Base-by-base conservation (phyloP, 345 rosid genomes). In the Euclidium syriacum region DNA sequence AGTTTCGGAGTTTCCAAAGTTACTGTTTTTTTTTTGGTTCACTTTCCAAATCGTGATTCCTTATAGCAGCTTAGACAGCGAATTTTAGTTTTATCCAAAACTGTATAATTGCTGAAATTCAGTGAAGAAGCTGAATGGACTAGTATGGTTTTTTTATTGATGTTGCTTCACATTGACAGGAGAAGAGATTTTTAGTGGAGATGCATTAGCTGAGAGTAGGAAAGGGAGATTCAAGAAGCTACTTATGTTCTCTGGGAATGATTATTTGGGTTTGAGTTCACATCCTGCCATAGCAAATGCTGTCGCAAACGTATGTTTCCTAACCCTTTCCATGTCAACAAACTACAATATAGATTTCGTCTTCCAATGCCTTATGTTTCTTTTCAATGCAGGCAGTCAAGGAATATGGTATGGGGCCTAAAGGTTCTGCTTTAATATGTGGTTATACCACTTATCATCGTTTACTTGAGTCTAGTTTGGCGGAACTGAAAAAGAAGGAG, bases 391-490 rank as follows among this genome's bases (percentile, higher is more conserved):
- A 91, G 98, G 98, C 95, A 62, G 88, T 84, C 7, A 80, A 22
- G 55, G 86, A 87, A 39, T 78, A 82, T 78, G 99, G 99, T 62
- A 92, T 92, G 99, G 99, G 99, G 30, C 99, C 99, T 4, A 87
- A 90, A 62, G 99, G 99, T 38, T 92, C 99, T 73, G 90, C 97
- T 24, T 71, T 92, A 70, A 82, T 89, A 27, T 89, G 99, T 51
- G 99, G 99, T 30, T 92, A 90, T 52, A 92, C 99, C 53, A 84
- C 76, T 69, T 80, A 85, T 75, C 99, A 92, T 73, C 78, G 95
- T 74, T 64, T 71, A 46, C 82, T 90, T 0, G 99, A 92, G 75
- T 81, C 87, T 22, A 76, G 80, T 79, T 81, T 92, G 81, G 97
- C 98, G 12, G 81, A 79, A 68, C 75, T 90, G 66, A 92, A 90